Conservation (phyloP, 495 filamentous ascomycete species). For the Penicillium chermesinum region DNA sequence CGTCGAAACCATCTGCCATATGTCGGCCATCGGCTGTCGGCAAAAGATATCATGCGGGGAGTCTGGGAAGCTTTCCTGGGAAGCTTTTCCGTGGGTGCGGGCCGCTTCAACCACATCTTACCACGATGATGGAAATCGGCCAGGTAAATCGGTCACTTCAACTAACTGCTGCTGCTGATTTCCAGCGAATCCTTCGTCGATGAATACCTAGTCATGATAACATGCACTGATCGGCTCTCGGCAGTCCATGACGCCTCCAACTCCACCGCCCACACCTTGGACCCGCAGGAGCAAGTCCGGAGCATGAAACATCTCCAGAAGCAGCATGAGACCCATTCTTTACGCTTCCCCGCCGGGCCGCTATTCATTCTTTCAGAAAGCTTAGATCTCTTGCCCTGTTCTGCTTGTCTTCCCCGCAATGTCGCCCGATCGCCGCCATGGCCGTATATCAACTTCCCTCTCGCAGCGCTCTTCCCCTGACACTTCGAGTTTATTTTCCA, state of each 20-base stretch:
- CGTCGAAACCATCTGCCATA: conserved; percentile 1
- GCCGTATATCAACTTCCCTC: conserved; percentile 11
- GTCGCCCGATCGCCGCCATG: conserved; percentile 6
- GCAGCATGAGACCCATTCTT: conserved; percentile 7
- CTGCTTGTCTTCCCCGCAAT: conserved; percentile 5
- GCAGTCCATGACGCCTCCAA: conserved; percentile 17
- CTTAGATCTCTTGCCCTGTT: neutral
- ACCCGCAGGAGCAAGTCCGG: conserved; percentile 15
- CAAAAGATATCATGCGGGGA: conserved; percentile 12
- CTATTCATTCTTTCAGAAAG: neutral
- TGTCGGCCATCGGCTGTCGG: conserved; percentile 14
- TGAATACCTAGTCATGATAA: neutral
- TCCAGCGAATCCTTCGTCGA: neutral
- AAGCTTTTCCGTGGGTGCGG: too few relatives aligned
- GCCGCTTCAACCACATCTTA: too few relatives aligned
- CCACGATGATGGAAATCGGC: too few relatives aligned
- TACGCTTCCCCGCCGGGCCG: neutral
- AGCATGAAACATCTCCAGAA: conserved; percentile 4
- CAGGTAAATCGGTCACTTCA: too few relatives aligned
- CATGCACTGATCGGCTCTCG: conserved; percentile 4
- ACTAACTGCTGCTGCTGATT: too few relatives aligned
- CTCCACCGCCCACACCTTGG: conserved; percentile 1
- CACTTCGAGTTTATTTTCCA: conserved; percentile 10
- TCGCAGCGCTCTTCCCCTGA: conserved; percentile 6
- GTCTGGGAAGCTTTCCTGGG: too few relatives aligned